Base-by-base conservation (phyloP, 306 rosid species). In the Trifolium fragiferum region DNA sequence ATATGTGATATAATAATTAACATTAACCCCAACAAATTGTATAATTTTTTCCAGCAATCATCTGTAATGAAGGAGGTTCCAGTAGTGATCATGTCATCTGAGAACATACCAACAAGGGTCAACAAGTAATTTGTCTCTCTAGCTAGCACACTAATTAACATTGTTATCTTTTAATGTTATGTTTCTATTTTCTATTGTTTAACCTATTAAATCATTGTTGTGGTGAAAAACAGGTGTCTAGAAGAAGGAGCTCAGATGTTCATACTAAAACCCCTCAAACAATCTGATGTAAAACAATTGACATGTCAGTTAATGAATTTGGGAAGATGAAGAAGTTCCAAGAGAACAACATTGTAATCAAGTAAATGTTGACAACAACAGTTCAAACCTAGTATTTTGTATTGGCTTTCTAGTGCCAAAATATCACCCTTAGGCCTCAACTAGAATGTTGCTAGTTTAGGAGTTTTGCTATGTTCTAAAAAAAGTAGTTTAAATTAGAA, bases 241-340 rank as follows among this genome's bases (percentile, higher is more conserved):
- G 93, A 88, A 81, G 97, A 91, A 79, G 98, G 98, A 80, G 98
- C 98, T 78, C 89, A 93, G 70, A 93, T 91, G 96, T 93, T 91
- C 91, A 88, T 93, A 64, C 55, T 82, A 63, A 93, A 93, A 86
- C 97, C 98, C 6, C 83, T 93, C 75, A 91, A 87, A 65, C 97
- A 89, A 82, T 84, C 96, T 8, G 98, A 93, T 77, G 86, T 93
- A 23, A 86, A 85, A 62, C 85, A 85, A 58, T 47, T 93, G 79
- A 88, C 90, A 82, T 86, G 88, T 69, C 93, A 88, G 70, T 62
- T 93, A 73, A 89, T 80, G 98, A 91, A 91, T 19, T 68, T 79
- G 80, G 41, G 82, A 32, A 80, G 80, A 76, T 86, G 78, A 82
- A 64, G 58, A 55, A 46, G 14, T 35, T 67, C 51, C 18, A 7